A percentile compares a stretch with the other conserved stretches of the same genome.
Evolutionary conservation across 805 yeast genomes (phyloP).

Genomic region (Phaffomyces thermotolerans): DNA sequence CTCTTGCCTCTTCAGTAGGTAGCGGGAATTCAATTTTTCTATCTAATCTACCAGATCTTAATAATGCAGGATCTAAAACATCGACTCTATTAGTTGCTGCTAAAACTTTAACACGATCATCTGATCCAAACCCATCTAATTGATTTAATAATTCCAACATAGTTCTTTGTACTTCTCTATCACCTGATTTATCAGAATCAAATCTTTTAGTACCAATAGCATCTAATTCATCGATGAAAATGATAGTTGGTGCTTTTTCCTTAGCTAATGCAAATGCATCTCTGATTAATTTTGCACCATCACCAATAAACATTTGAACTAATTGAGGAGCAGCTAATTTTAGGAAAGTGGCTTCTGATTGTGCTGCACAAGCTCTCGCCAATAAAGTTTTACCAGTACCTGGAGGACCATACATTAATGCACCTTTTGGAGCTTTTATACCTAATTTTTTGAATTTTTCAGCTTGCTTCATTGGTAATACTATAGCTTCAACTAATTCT

Average conservation of each 20-base stretch:
- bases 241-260: conserved; percentile 97
- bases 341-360: conserved; percentile 93
- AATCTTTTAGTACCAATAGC: conserved; percentile 98
- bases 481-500: conserved; percentile 97
- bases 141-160: conserved; percentile 97
- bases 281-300: conserved; percentile 95
- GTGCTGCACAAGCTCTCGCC: conserved; percentile 99
- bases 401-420: conserved; percentile 98
- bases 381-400: conserved; percentile 97
- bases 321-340: conserved; percentile 97
- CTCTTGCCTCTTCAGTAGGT: conserved; percentile 96
- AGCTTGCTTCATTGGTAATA: conserved; percentile 96
- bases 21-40: conserved; percentile 97
- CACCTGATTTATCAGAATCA: conserved; percentile 96
- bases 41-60: conserved; percentile 96
- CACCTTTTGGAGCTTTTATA: conserved; percentile 97
- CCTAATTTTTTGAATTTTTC: conserved; percentile 93
- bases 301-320: conserved; percentile 98
- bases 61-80: conserved; percentile 94
- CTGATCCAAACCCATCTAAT: conserved; percentile 95
- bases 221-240: conserved; percentile 95
- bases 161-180: conserved; percentile 97
- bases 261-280: conserved; percentile 97
- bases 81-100: conserved; percentile 99
- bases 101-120: conserved; percentile 92